phyloP scores from a whole-genome alignment of 2,329 filamentous ascomycete genomes.

The Scedosporium minutisporum region DNA sequence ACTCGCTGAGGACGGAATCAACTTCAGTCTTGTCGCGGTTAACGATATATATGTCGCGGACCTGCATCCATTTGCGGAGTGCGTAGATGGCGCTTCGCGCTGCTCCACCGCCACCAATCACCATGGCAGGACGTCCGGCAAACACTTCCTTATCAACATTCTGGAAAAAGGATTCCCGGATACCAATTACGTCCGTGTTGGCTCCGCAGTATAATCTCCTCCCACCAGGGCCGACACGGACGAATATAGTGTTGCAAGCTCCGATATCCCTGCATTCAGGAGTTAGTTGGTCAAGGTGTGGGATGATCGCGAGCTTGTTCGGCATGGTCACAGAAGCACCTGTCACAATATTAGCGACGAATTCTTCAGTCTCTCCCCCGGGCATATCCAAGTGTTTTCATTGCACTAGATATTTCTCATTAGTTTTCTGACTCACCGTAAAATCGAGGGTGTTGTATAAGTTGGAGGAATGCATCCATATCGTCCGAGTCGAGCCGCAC shows the following conservation, averaged over 20 bases:
- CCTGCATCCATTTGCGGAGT: constrained; percentile 58
- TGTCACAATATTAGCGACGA: constrained; percentile 13
- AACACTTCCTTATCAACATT: constrained; percentile 39
- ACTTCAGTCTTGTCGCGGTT: constrained; percentile 64
- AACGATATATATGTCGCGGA: constrained; percentile 62
- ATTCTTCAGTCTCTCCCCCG: not conserved
- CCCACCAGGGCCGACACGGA: constrained; percentile 39
- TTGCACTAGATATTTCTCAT: not conserved
- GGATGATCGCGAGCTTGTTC: constrained; percentile 68
- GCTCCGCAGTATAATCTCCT: constrained; percentile 55
- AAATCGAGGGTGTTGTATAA: constrained; percentile 48
- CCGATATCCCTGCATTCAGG: constrained; percentile 64
- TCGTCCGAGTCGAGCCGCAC: constrained; percentile 42
- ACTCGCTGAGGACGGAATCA: constrained; percentile 55
- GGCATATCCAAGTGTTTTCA: not conserved
- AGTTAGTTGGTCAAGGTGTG: constrained; percentile 63
- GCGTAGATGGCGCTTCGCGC: constrained; percentile 72
- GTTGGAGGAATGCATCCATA: constrained; percentile 36
- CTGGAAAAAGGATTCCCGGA: constrained; percentile 60
- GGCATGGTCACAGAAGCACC: constrained; percentile 75
- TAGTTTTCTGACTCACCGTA: constrained; percentile 37
- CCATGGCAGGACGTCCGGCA: constrained; percentile 54
- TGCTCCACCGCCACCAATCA: constrained; percentile 70
- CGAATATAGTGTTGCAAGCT: constrained; percentile 71
- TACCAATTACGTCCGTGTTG: constrained; percentile 74